Evolutionary conservation across 306 rosid species (phyloP), one percentile per base, ranked within the genome.

Genomic region (Castanopsis chinensis): DNA sequence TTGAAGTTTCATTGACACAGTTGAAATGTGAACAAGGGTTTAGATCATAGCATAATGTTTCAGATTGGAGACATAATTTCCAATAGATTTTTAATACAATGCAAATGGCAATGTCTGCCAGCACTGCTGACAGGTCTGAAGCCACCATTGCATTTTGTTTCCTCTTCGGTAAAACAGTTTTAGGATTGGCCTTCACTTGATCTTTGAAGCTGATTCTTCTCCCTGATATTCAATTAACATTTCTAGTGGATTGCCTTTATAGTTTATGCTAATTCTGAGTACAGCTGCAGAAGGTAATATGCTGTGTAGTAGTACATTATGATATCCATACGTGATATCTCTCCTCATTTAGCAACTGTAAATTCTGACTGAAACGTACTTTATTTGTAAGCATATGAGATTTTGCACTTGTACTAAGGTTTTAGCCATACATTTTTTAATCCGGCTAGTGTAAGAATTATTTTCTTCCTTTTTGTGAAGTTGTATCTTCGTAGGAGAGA

Each of bases 351-450:
- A 71, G n/a, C 57, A 49, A 28, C 57, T 78, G 3, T 75, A 1
- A 69, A 80, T 55, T 43, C 78, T 88, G 72, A 83, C 70, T 71
- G 23, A 57, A 75, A 67, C 27, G 70, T 18, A 17, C 15, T 65
- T 58, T 79, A 32, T 77, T 61, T 70, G n/a, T 81, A 94, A 97
- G 95, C 95, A 81, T 91, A 94, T 70, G 84, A 92, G 73, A 74
- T 82, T 77, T 52, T 94, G 74, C 86, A 87, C 75, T 85, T 92
- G 33, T 91, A 91, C 88, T 77, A 78, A 71, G 97, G 99, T 56
- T 51, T 90, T 78, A 94, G 90, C 45, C 92, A 97, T 32, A 94
- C 99, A 59, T 91, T 94, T 91, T 90, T 94, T 83, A 91, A 88
- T 85, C 97, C 95, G 28, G 92, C 95, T 72, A 91, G 93, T 86